Evolutionary conservation across 768 basidiomycete species (phyloP).

Genomic region (Tylopilus vinaceipallidus): DNA sequence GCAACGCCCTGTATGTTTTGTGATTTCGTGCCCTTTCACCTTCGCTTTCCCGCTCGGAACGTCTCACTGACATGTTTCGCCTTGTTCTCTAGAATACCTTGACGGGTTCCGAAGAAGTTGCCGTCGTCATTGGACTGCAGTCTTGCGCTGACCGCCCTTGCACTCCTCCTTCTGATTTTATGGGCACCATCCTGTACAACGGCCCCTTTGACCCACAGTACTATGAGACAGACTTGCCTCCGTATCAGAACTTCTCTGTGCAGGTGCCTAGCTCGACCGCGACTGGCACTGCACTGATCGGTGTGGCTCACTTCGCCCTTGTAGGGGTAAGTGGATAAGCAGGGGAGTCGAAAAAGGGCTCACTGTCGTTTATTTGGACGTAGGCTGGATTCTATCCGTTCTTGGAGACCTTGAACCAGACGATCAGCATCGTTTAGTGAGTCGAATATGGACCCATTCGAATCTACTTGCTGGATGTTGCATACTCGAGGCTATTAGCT

Average conservation of each 20-base stretch:
- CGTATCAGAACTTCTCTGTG: conserved; percentile 47
- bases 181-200: conserved; percentile 48
- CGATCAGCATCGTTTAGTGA: conserved; percentile 24
- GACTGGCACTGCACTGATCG: conserved; percentile 35
- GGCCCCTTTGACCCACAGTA: conserved; percentile 42
- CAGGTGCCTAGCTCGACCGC: conserved; percentile 32
- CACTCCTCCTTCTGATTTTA: conserved; percentile 21
- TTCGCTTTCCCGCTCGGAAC: background rate
- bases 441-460: background rate
- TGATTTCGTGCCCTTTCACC: background rate
- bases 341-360: background rate
- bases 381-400: conserved; percentile 35
- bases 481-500: too few relatives aligned
- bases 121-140: conserved; percentile 43
- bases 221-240: conserved; percentile 29
- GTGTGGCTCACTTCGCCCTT: conserved; percentile 38
- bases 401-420: conserved; percentile 34
- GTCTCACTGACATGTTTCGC: background rate
- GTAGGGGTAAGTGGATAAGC: conserved; percentile 37
- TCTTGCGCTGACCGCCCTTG: conserved; percentile 35
- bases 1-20: conserved; percentile 43
- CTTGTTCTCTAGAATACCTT: conserved; percentile 31
- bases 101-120: conserved; percentile 42
- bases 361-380: background rate
- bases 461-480: background rate